Evolutionary conservation across 1,139 yeast genomes (phyloP).

Genomic region (Hansenula lynferdii): DNA sequence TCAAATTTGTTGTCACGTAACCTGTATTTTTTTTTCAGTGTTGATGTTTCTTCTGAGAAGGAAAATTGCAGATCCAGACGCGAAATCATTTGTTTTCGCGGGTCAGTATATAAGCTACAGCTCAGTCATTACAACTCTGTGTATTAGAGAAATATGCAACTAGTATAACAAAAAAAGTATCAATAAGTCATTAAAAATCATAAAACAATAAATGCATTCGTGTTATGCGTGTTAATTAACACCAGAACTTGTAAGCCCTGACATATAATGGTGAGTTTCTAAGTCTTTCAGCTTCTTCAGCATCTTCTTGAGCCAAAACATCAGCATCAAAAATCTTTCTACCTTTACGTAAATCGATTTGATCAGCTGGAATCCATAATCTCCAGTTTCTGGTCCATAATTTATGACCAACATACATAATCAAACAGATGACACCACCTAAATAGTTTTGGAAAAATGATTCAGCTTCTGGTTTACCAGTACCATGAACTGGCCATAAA

Average conservation of each 20-base stretch:
- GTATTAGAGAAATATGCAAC: neutral
- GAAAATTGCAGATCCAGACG: no score
- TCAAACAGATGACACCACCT: constrained; percentile 48
- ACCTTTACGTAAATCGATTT: constrained; percentile 50
- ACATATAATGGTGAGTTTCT: constrained; percentile 30
- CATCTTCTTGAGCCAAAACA: constrained; percentile 43
- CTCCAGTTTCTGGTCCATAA: constrained; percentile 41
- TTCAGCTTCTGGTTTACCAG: constrained; percentile 41
- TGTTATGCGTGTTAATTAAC: constrained; percentile 26
- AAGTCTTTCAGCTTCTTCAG: constrained; percentile 39
- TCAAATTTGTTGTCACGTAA: no score
- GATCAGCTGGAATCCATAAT: constrained; percentile 35
- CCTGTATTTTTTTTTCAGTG: neutral
- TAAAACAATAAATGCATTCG: neutral
- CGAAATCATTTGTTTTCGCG: no score
- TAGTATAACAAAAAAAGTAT: neutral
- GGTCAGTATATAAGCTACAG: neutral
- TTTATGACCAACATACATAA: constrained; percentile 47
- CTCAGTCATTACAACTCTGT: no score
- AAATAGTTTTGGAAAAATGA: constrained; percentile 50
- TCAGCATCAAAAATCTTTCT: constrained; percentile 53
- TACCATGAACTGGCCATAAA: constrained; percentile 55
- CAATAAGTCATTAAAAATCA: neutral
- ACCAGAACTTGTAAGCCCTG: constrained; percentile 42
- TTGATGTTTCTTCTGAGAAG: no score